Conservation (phyloP, 306 rosid species). For the Cucurbita ficifolia region DNA sequence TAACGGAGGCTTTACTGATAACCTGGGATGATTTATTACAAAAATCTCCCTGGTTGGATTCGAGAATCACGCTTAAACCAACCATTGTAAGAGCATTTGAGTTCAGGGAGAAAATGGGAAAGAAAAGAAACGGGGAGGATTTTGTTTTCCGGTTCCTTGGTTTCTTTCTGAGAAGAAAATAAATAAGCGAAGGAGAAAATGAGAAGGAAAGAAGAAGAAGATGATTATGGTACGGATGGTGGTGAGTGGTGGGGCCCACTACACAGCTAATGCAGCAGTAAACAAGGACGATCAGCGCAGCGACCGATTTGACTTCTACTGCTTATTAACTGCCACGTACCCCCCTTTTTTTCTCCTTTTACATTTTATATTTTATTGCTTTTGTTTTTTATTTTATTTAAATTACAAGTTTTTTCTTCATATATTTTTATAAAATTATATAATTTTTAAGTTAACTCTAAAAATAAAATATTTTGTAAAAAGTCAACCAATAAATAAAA, state of each 20-base stretch:
- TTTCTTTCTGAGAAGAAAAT: conserved; percentile 5
- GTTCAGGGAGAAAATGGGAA: not conserved
- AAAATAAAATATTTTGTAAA: too few species aligned
- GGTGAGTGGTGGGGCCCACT: conserved; percentile 40
- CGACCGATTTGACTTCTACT: conserved; percentile 48
- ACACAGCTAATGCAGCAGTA: conserved; percentile 64
- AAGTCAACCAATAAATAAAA: too few species aligned
- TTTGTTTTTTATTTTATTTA: not conserved
- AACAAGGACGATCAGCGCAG: conserved; percentile 41
- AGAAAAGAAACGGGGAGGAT: not conserved
- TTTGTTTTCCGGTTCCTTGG: not conserved
- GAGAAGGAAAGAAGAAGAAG: not conserved
- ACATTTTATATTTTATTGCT: not conserved
- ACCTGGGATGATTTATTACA: conserved; percentile 24
- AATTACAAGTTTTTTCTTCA: not conserved
- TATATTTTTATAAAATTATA: too few species aligned
- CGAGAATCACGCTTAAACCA: conserved; percentile 65
- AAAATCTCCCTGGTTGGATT: conserved; percentile 26
- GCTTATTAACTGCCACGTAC: conserved; percentile 47
- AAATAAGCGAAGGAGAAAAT: conserved; percentile 16
- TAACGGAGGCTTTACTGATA: conserved; percentile 48
- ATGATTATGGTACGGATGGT: not conserved
- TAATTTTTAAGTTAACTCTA: too few species aligned
- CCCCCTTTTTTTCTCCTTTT: conserved; percentile 3
- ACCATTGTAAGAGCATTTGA: conserved; percentile 20